Percentiles rank a stretch among this genome's conserved stretches.
phyloP scores from a whole-genome alignment of 148 eudicot genomes.

The Vaccinium vitisidaea region DNA sequence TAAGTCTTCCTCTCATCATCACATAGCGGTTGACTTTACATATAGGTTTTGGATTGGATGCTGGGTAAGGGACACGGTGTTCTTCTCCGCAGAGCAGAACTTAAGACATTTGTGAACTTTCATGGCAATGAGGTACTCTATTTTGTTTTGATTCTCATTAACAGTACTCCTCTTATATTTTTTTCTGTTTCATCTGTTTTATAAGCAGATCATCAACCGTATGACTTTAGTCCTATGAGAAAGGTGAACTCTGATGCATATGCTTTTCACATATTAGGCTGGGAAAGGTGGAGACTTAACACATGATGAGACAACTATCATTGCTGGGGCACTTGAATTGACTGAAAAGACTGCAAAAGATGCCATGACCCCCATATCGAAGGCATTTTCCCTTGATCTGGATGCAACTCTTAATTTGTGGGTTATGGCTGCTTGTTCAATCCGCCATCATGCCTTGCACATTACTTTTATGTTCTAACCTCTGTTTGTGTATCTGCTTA shows the following conservation, averaged over 20 bases:
- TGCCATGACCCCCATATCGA: constrained; percentile 95
- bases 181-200: background rate
- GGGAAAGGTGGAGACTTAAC: constrained; percentile 98
- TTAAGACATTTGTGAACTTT: constrained; percentile 91
- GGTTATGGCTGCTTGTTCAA: constrained; percentile 43
- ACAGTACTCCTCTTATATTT: background rate
- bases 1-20: background rate
- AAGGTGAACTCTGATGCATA: constrained; percentile 14
- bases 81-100: constrained; percentile 89
- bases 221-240: background rate
- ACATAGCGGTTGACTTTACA: background rate
- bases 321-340: constrained; percentile 90
- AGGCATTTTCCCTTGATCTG: constrained; percentile 99
- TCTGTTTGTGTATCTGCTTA: constrained; percentile 29
- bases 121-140: constrained; percentile 91
- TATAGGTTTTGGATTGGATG: constrained; percentile 93
- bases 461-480: constrained; percentile 27
- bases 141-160: background rate
- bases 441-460: constrained; percentile 18
- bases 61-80: constrained; percentile 88
- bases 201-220: background rate
- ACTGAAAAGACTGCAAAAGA: constrained; percentile 94
- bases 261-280: constrained; percentile 45
- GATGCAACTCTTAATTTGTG: constrained; percentile 97
- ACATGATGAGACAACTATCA: constrained; percentile 96